These are phyloP conservation scores for Pyrenopolyporus hunteri DNA, from an alignment of 495 filamentous ascomycete genomes.

Conservation along the genomic window DNA sequence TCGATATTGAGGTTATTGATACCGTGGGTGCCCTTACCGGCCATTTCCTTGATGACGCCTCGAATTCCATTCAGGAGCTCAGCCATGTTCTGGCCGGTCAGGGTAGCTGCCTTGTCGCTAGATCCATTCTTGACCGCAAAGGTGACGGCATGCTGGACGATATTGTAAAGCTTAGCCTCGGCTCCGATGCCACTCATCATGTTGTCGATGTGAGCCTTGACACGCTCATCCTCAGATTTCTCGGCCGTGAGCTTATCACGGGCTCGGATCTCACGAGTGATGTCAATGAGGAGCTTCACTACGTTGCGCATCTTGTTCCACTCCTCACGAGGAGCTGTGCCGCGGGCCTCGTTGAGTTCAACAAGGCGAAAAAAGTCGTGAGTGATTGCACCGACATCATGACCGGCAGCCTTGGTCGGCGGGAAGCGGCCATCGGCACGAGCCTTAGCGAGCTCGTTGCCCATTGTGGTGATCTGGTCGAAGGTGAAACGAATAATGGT, in stretches of 20 bases:
- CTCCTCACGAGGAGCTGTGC: constrained; percentile 23
- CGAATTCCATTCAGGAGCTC: constrained; percentile 29
- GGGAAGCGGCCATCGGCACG: constrained; percentile 38
- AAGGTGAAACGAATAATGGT: not conserved
- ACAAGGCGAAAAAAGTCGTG: constrained; percentile 28
- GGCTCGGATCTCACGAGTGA: constrained; percentile 30
- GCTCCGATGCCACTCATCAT: constrained; percentile 35
- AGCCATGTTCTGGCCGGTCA: constrained; percentile 23
- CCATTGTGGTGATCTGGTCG: constrained; percentile 25
- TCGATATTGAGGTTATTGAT: constrained; percentile 21
- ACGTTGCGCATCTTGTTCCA: constrained; percentile 18
- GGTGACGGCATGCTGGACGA: constrained; percentile 37
- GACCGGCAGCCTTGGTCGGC: constrained; percentile 8
- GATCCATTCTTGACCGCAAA: constrained; percentile 26
- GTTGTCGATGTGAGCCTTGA: constrained; percentile 29
- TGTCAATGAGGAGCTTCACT: constrained; percentile 18
- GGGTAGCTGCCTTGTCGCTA: constrained; percentile 6
- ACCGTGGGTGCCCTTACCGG: constrained; percentile 2
- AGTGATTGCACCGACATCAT: constrained; percentile 14
- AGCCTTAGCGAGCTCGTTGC: constrained; percentile 21
- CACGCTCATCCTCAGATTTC: constrained; percentile 24
- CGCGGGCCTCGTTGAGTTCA: constrained; percentile 15
- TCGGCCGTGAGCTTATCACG: constrained; percentile 37
- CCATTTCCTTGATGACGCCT: constrained; percentile 23
- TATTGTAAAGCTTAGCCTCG: constrained; percentile 36